Conservation (phyloP, 768 basidiomycete species). For the Lyophyllum semitale region DNA sequence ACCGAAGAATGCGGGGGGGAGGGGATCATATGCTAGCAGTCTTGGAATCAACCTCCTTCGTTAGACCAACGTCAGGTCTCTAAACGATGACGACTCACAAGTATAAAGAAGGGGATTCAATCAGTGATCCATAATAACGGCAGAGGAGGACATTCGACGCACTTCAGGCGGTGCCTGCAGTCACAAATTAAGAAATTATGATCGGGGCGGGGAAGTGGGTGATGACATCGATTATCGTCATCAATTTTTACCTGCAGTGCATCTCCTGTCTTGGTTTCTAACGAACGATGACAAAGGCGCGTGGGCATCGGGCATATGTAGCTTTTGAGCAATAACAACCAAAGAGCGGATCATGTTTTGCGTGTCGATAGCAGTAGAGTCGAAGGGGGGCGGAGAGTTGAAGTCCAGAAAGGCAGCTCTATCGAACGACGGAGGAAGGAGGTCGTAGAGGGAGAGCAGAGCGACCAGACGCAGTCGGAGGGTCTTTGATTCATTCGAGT, state of each 20-base stretch:
- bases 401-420: constrained; percentile 17
- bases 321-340: constrained; percentile 11
- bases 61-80: background rate
- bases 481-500: constrained; percentile 14
- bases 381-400: constrained; percentile 17
- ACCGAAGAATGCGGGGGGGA: background rate
- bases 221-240: background rate
- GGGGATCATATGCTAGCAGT: background rate
- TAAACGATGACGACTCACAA: background rate
- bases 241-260: background rate
- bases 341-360: constrained; percentile 15
- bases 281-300: background rate
- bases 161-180: background rate
- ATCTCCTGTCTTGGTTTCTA: background rate
- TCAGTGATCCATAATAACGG: background rate
- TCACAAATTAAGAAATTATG: background rate
- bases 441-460: constrained; percentile 20
- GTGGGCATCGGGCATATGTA: constrained; percentile 1
- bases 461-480: constrained; percentile 18
- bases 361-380: constrained; percentile 13
- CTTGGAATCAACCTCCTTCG: background rate
- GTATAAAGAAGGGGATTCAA: background rate
- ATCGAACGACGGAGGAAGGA: constrained; percentile 19
- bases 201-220: background rate
- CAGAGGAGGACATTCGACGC: background rate